Base-by-base conservation (phyloP, 2,329 filamentous ascomycete genomes). In the Phaeosphaeria sp. region DNA sequence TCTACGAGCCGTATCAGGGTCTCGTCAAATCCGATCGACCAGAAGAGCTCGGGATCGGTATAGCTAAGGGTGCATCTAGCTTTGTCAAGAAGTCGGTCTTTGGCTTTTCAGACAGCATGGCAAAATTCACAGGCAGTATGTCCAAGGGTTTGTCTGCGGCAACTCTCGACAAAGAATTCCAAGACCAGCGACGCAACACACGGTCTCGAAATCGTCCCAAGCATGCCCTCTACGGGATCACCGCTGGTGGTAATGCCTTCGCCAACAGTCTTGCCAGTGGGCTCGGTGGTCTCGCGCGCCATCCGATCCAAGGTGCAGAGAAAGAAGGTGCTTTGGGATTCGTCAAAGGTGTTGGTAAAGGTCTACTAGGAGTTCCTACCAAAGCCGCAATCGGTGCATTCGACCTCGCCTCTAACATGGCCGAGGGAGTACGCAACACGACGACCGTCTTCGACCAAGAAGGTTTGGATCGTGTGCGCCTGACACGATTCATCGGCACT, bases 41-140 rank as follows among this genome's bases (percentile, higher is more conserved):
- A 1, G 94, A 98, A 77, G 94, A 99, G 65, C 89, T 99, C 54
- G 96, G 95, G 20, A 84, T 96, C 42, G 95, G 95, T 18, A 96
- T 99, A 62, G 96, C 95, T 36, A 97, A 97, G 78, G 95, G 95
- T 41, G 95, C 96, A 11, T 94, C 93, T 0, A 97, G 92, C 64
- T 98, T 99, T 72, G 91, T 97, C 66, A 99, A 99, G 84, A 99
- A 99, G 80, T 96, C 93, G 0, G 94, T 99, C 11, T 99, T 97
- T 77, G 96, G 95, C 46, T 91, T 99, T 75, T 96, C 91, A 1
- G 96, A 99, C 81, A 97, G 92, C 72, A 93, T 99, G 81, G 95
- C 93, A 67, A 99, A 99, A 75, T 91, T 98, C 75, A 99, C 96
- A 1, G 96, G 96, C 52, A 96, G 92, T 77, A 90, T 99, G 78